Percentiles rank a stretch among this genome's conserved stretches.
phyloP scores from a whole-genome alignment of 2,329 filamentous ascomycete genomes.

The Dichotomopilus funicola region DNA sequence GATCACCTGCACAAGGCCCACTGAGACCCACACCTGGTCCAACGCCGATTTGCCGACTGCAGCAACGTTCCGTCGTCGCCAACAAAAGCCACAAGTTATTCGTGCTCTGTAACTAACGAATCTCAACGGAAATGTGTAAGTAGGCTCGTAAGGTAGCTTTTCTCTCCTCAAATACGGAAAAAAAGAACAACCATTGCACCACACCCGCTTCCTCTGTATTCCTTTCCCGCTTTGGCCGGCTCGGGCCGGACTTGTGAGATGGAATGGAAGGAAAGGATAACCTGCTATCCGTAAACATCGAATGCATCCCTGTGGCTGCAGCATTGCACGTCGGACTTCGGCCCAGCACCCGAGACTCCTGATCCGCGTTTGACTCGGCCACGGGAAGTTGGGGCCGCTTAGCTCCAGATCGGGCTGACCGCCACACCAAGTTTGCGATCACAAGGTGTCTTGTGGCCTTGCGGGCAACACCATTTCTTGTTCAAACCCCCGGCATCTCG shows the following conservation, averaged over 20 bases:
- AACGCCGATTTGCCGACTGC: not conserved
- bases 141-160: not conserved
- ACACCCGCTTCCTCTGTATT: not conserved
- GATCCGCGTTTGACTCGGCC: slow-evolving; percentile 23
- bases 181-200: not conserved
- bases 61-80: not conserved
- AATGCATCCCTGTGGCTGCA: no score
- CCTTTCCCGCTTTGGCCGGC: not conserved
- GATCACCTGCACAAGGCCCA: slow-evolving; percentile 3
- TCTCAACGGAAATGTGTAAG: not conserved
- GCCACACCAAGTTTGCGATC: slow-evolving; percentile 8
- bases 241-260: not conserved
- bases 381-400: slow-evolving; percentile 3
- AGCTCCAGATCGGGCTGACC: slow-evolving; percentile 19
- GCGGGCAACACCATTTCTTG: no score
- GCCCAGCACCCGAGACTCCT: slow-evolving; percentile 24
- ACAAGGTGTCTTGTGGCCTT: not conserved
- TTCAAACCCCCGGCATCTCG: no score
- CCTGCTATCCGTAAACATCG: no score
- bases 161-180: no score
- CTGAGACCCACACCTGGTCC: not conserved
- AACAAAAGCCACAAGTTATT: no score
- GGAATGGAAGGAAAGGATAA: not conserved
- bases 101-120: not conserved
- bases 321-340: slow-evolving; percentile 15